Evolutionary conservation across 2,329 filamentous ascomycete species (phyloP), one percentile per base, ranked within the genome.

Genomic region (Fusarium irregulare): DNA sequence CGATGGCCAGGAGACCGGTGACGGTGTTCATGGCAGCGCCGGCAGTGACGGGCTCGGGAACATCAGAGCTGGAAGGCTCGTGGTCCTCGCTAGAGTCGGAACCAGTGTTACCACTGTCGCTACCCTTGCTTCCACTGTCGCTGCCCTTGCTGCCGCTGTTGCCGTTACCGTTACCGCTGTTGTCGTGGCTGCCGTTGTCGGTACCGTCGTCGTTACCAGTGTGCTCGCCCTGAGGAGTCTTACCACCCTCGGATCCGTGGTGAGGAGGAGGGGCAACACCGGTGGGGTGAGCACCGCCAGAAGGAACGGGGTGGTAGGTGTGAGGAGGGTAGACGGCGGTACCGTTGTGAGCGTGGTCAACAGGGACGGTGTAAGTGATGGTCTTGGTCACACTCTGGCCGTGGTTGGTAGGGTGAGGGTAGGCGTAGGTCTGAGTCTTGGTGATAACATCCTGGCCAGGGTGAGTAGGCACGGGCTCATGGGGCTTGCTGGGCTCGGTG

Each of bases 1-100:
- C 73, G 14, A 78, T 74, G 9, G 79, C 83, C 25, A 82, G 75
- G 13, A 80, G 73, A 23, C 78, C 78, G 30, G 78, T 78, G 42
- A 75, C 77, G 8, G 68, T 69, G 71, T 80, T 81, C 60, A 69
- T 64, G 13, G 77, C 75, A 47, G 67, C 78, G 21, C 70, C 71
- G 49, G 78, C 73, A 42, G 75, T 76, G 45, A 75, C 49, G 41
- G 73, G 67, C 42, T 57, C 55, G 34, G 67, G 62, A 55, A 56
- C 58, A 42, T 66, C 30, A 48, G 63, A 59, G 57, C 61, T 50
- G 46, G 68, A 57, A 46, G 66, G 73, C 30, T 62, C 16, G 21
- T 59, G 60, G 37, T 69, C 60, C 11, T 60, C 68, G 5, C 58
- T 58, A 20, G 68, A 64, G 37, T 49, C 25, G 5, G 63, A 70